Base-by-base conservation (phyloP, 805 yeast genomes). In the Candida nonsorbophila region DNA sequence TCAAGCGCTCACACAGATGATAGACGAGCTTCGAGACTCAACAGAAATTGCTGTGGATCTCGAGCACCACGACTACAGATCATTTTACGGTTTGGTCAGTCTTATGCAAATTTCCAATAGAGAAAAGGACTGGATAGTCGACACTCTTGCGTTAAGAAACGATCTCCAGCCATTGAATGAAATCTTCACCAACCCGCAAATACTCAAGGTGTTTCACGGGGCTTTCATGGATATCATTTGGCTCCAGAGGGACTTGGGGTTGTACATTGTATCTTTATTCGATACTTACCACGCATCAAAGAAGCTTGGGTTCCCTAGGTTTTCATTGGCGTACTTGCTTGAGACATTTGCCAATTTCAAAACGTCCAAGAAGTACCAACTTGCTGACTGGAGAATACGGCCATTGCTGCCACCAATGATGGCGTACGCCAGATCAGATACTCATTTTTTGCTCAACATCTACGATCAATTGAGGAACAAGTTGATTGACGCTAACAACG, bases 161-260 rank as follows among this genome's bases (percentile, higher is more conserved):
- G 84, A 84, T 36, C 60, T 92, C 27, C 61, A 69, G 27, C 55
- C 55, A 1, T 59, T 92, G 32, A 92, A 92, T 57, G 65, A 60
- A 24, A 74, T 90, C 1, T 86, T 90, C 40, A 72, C 97, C 2
- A 65, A 92, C 54, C 97, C 97, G 0, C 42, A 58, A 4, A 78
- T 90, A 18, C 63, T 85, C 16, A 92, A 92, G 50, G 94, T 92
- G 1, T 77, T 92, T 41, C 99, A 92, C 53, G 99, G 99, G 37
- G 95, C 98, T 0, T 79, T 76, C 43, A 87, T 86, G 95, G 99
- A 92, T 64, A 83, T 92, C 4, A 79, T 86, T 25, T 92, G 99
- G 99, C 64, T 92, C 20, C 99, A 92, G 60, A 69, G 97, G 40
- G 98, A 92, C 49, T 67, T 92, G 32, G 99, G 99, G 0, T 55